Conservation (phyloP, 2,329 filamentous ascomycete genomes). For the Nemania sp. region DNA sequence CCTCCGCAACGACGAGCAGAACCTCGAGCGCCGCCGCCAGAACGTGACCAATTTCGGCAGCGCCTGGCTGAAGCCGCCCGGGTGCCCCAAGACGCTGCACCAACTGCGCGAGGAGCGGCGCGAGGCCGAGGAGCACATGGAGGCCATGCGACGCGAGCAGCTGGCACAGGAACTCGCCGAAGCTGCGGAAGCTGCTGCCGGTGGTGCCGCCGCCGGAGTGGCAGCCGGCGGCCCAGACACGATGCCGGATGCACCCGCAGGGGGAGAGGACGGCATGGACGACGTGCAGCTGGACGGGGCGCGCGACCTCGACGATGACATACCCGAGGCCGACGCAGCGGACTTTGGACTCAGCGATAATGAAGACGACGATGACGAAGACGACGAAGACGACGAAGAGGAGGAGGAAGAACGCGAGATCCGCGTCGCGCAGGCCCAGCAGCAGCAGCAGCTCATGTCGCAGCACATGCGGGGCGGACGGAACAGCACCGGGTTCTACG, state of each 20-base stretch:
- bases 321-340: conserved; percentile 65
- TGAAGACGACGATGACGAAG: conserved; percentile 46
- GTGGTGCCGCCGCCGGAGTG: conserved; percentile 42
- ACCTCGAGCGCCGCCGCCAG: conserved; percentile 73
- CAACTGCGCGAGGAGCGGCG: conserved; percentile 87
- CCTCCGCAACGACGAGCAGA: conserved; percentile 75
- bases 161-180: conserved; percentile 75
- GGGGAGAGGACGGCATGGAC: conserved; percentile 45
- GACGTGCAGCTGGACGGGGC: conserved; percentile 59
- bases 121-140: conserved; percentile 84
- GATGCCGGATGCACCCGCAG: conserved; percentile 38
- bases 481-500: conserved; percentile 54
- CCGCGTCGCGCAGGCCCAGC: conserved; percentile 43
- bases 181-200: conserved; percentile 48
- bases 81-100: conserved; percentile 84
- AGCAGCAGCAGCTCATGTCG: conserved; percentile 54
- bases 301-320: conserved; percentile 71
- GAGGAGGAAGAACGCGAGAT: conserved; percentile 40
- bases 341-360: conserved; percentile 55
- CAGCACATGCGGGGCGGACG: conserved; percentile 57
- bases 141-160: conserved; percentile 71
- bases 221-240: conserved; percentile 41
- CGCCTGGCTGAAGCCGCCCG: conserved; percentile 87
- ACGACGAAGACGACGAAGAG: conserved; percentile 41
- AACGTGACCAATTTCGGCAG: conserved; percentile 87